Percentiles rank a stretch among this genome's conserved stretches.
Conservation (phyloP, 108 stramenopile species). For the Nitzschia sp. region DNA sequence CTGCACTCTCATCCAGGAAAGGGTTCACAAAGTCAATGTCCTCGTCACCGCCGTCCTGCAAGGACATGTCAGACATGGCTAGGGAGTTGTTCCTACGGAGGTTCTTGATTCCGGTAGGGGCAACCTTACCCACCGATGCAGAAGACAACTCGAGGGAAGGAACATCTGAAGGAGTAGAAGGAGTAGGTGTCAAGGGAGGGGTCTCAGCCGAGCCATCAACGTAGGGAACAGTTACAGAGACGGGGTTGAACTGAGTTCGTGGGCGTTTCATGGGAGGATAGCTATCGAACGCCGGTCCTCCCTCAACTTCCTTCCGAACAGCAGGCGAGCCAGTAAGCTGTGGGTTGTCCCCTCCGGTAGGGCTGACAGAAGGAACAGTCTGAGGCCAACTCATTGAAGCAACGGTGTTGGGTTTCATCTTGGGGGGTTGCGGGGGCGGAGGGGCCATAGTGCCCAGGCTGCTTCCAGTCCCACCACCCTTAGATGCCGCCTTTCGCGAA, state of each 20-base stretch:
- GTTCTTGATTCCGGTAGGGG: not conserved
- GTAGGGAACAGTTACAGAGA: not conserved
- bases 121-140: not conserved
- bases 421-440: not conserved
- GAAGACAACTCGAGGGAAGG: not conserved
- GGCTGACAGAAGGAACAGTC: not conserved
- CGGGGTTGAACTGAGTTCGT: not conserved
- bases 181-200: conserved; percentile 31
- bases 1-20: conserved; percentile 42
- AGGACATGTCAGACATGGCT: conserved; percentile 38
- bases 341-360: not conserved
- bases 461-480: not conserved
- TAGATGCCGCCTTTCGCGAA: not conserved
- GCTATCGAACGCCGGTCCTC: too few relatives aligned
- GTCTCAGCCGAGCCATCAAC: conserved; percentile 32
- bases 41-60: not conserved
- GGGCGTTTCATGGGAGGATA: not conserved
- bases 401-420: conserved; percentile 4
- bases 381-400: not conserved
- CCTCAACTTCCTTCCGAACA: too few relatives aligned
- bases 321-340: not conserved
- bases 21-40: conserved; percentile 54
- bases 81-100: conserved; percentile 32
- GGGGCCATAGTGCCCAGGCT: not conserved
- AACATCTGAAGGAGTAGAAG: conserved; percentile 12